Conservation (phyloP, 2,329 filamentous ascomycete genomes). For the Graphiopsis chlorocephala region DNA sequence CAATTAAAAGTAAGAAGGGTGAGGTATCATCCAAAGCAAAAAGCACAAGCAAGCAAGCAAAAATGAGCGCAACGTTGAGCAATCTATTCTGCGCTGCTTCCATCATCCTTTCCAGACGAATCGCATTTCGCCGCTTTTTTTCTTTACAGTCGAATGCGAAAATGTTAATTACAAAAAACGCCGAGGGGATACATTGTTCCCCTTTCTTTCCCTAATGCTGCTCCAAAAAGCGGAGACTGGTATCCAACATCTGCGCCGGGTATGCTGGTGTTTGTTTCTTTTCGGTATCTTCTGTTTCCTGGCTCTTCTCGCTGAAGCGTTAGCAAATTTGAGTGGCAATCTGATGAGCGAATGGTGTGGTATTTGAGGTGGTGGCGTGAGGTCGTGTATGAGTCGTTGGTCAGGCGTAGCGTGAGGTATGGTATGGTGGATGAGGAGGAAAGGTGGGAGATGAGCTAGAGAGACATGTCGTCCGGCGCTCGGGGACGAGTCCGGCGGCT, state of each 20-base stretch:
- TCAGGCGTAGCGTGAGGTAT: background rate
- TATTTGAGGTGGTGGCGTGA: background rate
- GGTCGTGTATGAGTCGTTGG: conserved; percentile 5
- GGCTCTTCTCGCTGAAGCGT: background rate
- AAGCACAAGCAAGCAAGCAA: background rate
- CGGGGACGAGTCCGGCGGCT: background rate
- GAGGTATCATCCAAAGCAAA: background rate
- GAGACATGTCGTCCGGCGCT: background rate
- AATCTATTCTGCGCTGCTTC: background rate
- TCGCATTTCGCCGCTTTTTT: background rate
- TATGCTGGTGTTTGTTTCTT: conserved; percentile 4
- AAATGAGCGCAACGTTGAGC: background rate
- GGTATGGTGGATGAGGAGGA: background rate
- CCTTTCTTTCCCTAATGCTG: background rate
- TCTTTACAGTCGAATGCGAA: background rate
- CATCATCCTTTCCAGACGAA: background rate
- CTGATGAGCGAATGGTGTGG: background rate
- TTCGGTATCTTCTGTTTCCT: background rate
- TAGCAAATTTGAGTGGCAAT: background rate
- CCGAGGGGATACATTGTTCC: background rate
- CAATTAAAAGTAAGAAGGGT: background rate
- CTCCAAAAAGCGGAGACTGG: background rate
- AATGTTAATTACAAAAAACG: background rate
- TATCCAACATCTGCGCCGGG: conserved; percentile 1
- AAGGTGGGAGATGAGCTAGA: background rate